A percentile compares a stretch with the other conserved stretches of the same genome.
Evolutionary conservation across 148 eudicot species (phyloP).

Genomic region (Mesembryanthemum crystallinum): DNA sequence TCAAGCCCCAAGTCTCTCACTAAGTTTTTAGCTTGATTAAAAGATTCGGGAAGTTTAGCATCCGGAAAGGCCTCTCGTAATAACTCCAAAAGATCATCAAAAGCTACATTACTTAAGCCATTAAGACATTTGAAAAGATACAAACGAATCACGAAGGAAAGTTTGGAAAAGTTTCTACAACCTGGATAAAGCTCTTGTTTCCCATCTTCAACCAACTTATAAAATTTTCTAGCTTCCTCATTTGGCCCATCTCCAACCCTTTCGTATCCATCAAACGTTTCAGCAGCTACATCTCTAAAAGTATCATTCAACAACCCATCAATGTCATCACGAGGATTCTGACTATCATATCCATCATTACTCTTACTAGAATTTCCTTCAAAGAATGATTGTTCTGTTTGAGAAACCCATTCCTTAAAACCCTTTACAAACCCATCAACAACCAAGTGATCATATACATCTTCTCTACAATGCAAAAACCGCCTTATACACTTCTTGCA

Average conservation of each 20-base stretch:
- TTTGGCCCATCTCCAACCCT: neutral
- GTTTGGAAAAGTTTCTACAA: neutral
- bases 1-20: neutral
- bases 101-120: too few relatives aligned
- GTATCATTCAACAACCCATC: neutral
- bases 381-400: neutral
- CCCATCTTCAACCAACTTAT: neutral
- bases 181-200: neutral
- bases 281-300: neutral
- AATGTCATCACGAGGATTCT: neutral
- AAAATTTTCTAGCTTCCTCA: neutral
- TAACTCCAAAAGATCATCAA: slow-evolving; percentile 4
- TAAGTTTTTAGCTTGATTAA: neutral
- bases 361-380: neutral
- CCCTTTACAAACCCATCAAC: neutral
- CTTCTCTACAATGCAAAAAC: neutral
- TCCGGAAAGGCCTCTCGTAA: slow-evolving; percentile 3
- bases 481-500: neutral
- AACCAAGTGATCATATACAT: neutral
- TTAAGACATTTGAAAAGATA: neutral
- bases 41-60: neutral
- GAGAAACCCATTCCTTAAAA: neutral
- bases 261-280: neutral
- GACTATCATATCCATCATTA: neutral
- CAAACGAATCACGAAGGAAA: neutral